Base-by-base conservation (phyloP, 768 basidiomycete genomes). In the Trametes punicea region DNA sequence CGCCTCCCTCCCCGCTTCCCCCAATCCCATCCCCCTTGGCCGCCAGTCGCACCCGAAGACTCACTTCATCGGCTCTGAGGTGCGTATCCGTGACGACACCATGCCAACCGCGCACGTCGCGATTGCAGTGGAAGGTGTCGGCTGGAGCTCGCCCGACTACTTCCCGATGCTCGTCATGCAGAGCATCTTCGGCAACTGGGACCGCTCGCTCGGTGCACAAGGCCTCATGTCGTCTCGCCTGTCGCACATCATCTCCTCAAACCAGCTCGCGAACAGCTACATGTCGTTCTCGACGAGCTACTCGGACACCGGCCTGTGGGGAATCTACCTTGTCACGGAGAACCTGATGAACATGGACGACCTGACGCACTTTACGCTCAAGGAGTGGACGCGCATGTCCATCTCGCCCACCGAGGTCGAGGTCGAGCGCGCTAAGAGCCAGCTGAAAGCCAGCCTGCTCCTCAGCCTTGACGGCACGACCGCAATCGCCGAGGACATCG, bases 111-210 rank as follows among this genome's bases (percentile, higher is more conserved):
- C 90, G 57, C 89, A 98, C 78, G 81, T 99, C 67, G 96, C 96
- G 61, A 88, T 99, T 66, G 93, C 97, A 27, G 94, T 98, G 42
- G 95, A 98, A 71, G 97, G 97, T 71, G 95, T 96, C 54, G 86
- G 93, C 73, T 98, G 96, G 95, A 91, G 87, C 65, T 93, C 90
- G 9, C 94, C 96, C 26, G 97, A 99, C 75, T 98, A 98, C 80
- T 98, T 92, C 85, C 93, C 95, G 59, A 96, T 99, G 95, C 85
- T 98, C 76, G 94, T 93, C 70, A 91, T 97, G 87, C 92, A 96
- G 73, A 86, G 84, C 66, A 92, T 98, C 74, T 88, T 98, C 74
- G 97, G 97, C 61, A 99, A 98, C 83, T 99, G 97, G 97, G 96
- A 99, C 71, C 85, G 97, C 64, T 90, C 89, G 44, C 85, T 98